Percentiles rank a stretch among this genome's conserved stretches.
Conservation (phyloP, 306 rosid species). For the Clitoria ternatea region DNA sequence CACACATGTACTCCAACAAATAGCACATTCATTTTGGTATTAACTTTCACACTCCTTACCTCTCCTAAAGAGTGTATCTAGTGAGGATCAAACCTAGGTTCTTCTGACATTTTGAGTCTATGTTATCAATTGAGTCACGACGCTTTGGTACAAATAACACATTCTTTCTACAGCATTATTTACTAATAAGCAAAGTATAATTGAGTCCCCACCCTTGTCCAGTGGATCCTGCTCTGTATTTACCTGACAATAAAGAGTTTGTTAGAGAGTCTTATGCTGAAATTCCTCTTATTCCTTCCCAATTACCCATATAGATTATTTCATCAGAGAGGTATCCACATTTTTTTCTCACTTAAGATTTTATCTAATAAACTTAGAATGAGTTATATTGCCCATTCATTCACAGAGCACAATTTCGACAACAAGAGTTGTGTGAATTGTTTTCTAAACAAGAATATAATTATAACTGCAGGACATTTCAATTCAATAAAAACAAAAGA, state of each 20-base stretch:
- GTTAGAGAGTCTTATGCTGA: too few relatives aligned
- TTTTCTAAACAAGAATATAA: neutral
- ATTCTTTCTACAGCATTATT: neutral
- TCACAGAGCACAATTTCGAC: neutral
- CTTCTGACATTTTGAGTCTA: too few relatives aligned
- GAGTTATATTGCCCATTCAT: neutral
- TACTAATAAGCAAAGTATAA: neutral
- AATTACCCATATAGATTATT: neutral
- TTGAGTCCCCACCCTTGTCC: neutral
- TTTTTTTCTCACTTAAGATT: neutral
- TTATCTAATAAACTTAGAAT: neutral
- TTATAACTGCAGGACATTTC: neutral
- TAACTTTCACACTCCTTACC: too few relatives aligned
- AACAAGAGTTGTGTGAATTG: neutral
- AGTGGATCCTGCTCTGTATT: neutral
- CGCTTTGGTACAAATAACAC: neutral
- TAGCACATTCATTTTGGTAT: too few relatives aligned
- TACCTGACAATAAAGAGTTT: neutral
- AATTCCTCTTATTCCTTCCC: neutral
- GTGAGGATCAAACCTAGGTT: too few relatives aligned
- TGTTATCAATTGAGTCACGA: too few relatives aligned
- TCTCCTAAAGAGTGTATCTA: too few relatives aligned
- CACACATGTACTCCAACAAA: too few relatives aligned
- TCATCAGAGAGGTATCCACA: neutral
- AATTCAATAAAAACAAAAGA: neutral